These are phyloP conservation scores for Pugionium cornutum DNA, from an alignment of 345 rosid genomes.

Conservation along the genomic window DNA sequence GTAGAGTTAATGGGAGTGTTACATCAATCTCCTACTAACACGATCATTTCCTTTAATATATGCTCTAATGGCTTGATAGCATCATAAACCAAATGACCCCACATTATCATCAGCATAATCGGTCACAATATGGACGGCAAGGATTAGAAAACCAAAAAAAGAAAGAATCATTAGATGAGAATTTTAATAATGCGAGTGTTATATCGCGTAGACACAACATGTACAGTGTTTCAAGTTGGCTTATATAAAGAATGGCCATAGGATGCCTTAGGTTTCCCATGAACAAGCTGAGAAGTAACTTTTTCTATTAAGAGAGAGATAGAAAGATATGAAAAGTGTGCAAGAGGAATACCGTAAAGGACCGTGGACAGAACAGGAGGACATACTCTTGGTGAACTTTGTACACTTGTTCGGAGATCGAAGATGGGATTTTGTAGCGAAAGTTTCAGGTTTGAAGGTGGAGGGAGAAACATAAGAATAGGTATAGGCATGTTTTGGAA, in stretches of 20 bases:
- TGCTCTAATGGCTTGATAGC: slow-evolving; percentile 62
- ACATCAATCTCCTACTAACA: neutral
- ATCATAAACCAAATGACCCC: slow-evolving; percentile 46
- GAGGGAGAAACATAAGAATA: slow-evolving; percentile 86
- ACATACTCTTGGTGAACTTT: slow-evolving; percentile 73
- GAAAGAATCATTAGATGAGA: slow-evolving; percentile 27
- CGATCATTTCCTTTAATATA: neutral
- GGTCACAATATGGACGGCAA: slow-evolving; percentile 56
- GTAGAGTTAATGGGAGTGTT: slow-evolving; percentile 38
- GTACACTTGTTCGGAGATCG: slow-evolving; percentile 95
- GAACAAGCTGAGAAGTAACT: slow-evolving; percentile 30
- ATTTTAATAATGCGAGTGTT: slow-evolving; percentile 44
- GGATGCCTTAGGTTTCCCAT: slow-evolving; percentile 36
- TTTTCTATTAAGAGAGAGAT: slow-evolving; percentile 20
- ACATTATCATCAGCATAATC: slow-evolving; percentile 47
- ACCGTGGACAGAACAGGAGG: slow-evolving; percentile 99
- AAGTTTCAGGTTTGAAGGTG: slow-evolving; percentile 99
- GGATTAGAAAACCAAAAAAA: slow-evolving; percentile 36
- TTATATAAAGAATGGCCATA: neutral
- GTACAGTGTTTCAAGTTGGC: slow-evolving; percentile 25
- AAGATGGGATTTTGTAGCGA: slow-evolving; percentile 96
- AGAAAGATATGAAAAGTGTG: slow-evolving; percentile 53
- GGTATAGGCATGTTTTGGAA: slow-evolving; percentile 60
- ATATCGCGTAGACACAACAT: slow-evolving; percentile 38
- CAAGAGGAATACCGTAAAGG: slow-evolving; percentile 82